These are phyloP conservation scores for Acaromyces ingoldii DNA, from an alignment of 1,284 basidiomycete genomes.

Conservation along the genomic window DNA sequence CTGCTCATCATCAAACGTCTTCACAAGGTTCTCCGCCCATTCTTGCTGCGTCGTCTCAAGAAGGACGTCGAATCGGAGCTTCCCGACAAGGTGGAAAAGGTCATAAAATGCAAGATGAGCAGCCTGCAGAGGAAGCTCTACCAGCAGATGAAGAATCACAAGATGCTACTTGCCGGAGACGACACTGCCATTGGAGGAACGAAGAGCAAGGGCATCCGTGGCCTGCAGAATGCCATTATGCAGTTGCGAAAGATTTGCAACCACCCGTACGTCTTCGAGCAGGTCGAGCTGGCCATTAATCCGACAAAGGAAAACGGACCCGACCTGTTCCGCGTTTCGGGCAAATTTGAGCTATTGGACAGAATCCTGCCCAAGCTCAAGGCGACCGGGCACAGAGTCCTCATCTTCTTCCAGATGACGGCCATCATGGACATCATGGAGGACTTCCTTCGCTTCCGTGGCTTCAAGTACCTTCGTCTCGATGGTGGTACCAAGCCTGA, in stretches of 20 bases:
- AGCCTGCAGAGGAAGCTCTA: slow-evolving; percentile 90
- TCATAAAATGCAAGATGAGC: slow-evolving; percentile 97
- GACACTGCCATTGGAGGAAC: slow-evolving; percentile 30
- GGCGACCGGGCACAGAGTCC: slow-evolving; percentile 81
- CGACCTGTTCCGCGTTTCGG: slow-evolving; percentile 73
- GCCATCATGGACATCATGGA: slow-evolving; percentile 99
- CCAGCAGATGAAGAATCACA: slow-evolving; percentile 95
- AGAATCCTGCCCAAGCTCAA: slow-evolving; percentile 94
- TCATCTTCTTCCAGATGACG: slow-evolving; percentile 99
- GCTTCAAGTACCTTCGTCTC: slow-evolving; percentile 85
- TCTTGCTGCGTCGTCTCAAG: slow-evolving; percentile 89
- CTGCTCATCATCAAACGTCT: slow-evolving; percentile 94
- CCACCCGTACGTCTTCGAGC: slow-evolving; percentile 73
- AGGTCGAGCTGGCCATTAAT: slow-evolving; percentile 87
- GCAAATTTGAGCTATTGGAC: slow-evolving; percentile 92
- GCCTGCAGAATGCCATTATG: slow-evolving; percentile 94
- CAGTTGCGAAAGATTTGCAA: slow-evolving; percentile 99
- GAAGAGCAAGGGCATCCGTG: slow-evolving; percentile 51
- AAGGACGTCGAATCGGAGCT: slow-evolving; percentile 97
- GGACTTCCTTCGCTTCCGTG: slow-evolving; percentile 87
- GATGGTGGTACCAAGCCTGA: slow-evolving; percentile 98
- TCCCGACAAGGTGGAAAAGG: slow-evolving; percentile 98
- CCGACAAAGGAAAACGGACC: slow-evolving; percentile 74
- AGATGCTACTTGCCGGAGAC: slow-evolving; percentile 64
- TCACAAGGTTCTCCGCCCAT: slow-evolving; percentile 94